Percentiles rank a stretch among this genome's conserved stretches.
Conservation (phyloP, 495 filamentous ascomycete species). For the Neurospora sp. region DNA sequence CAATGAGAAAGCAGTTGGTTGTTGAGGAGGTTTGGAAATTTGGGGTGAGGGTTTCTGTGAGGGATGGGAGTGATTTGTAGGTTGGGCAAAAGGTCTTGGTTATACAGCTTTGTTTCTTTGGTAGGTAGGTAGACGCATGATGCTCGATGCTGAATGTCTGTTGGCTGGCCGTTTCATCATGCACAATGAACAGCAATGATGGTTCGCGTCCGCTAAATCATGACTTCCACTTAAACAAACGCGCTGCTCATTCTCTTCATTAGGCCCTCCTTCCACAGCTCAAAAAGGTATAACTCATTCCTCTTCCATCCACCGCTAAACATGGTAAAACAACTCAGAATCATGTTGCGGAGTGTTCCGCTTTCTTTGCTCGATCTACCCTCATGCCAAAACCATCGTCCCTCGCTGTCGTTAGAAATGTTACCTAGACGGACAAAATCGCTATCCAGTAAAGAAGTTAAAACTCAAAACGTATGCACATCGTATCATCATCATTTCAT, state of each 20-base stretch:
- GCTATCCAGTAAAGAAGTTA: neutral
- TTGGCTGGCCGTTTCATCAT: neutral
- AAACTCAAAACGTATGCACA: neutral
- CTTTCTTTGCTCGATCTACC: neutral
- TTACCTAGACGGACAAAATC: neutral
- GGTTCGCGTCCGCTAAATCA: neutral
- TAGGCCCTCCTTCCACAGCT: neutral
- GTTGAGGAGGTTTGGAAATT: conserved; percentile 24
- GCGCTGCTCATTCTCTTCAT: too few species aligned
- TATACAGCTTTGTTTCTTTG: neutral
- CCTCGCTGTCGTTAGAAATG: neutral
- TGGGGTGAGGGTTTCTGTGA: conserved; percentile 7
- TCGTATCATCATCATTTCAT: neutral
- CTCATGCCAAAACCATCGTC: neutral
- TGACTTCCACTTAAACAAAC: neutral
- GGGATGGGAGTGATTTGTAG: neutral
- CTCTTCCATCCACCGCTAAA: neutral
- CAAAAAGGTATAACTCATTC: neutral
- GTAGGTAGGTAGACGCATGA: too few species aligned
- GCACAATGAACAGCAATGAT: neutral
- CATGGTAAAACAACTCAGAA: neutral
- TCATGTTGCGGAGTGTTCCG: neutral
- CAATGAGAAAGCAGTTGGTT: neutral
- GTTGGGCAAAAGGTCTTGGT: neutral
- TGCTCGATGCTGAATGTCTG: neutral